These are phyloP conservation scores for Thalassiosira mediterranea DNA, from an alignment of 352 stramenopile genomes.

Conservation along the genomic window DNA sequence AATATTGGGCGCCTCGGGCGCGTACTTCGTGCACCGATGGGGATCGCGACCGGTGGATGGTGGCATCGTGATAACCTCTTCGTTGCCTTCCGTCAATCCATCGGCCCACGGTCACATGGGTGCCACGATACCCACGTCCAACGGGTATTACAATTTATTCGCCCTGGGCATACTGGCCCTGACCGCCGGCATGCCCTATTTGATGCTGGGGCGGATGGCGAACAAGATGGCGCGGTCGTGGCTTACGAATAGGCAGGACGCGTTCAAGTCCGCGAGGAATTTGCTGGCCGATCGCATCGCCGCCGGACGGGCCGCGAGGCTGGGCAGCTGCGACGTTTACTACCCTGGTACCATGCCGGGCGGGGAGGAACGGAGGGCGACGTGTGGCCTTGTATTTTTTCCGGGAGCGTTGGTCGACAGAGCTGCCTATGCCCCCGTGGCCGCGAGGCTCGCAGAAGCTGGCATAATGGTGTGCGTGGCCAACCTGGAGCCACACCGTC, in stretches of 20 bases:
- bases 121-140: background rate
- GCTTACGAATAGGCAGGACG: slow-evolving; percentile 45
- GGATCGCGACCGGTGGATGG: background rate
- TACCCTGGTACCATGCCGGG: slow-evolving; percentile 34
- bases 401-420: slow-evolving; percentile 61
- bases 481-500: slow-evolving; percentile 20
- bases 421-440: slow-evolving; percentile 58
- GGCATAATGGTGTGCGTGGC: slow-evolving; percentile 55
- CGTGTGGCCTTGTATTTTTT: slow-evolving; percentile 44
- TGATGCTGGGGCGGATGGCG: slow-evolving; percentile 18
- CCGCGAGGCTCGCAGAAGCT: slow-evolving; percentile 42
- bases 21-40: background rate
- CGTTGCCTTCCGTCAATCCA: slow-evolving; percentile 10
- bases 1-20: background rate
- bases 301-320: slow-evolving; percentile 35
- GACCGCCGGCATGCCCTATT: slow-evolving; percentile 32
- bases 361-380: slow-evolving; percentile 22
- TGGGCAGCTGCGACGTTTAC: slow-evolving; percentile 58
- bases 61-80: slow-evolving; percentile 1
- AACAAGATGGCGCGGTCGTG: background rate
- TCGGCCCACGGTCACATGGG: slow-evolving; percentile 13
- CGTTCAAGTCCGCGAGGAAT: slow-evolving; percentile 55
- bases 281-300: slow-evolving; percentile 46
- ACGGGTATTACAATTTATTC: slow-evolving; percentile 7
- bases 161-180: slow-evolving; percentile 8